These are phyloP conservation scores for Dactylellina leptospora DNA, from an alignment of 2,329 filamentous ascomycete species.

Conservation along the genomic window DNA sequence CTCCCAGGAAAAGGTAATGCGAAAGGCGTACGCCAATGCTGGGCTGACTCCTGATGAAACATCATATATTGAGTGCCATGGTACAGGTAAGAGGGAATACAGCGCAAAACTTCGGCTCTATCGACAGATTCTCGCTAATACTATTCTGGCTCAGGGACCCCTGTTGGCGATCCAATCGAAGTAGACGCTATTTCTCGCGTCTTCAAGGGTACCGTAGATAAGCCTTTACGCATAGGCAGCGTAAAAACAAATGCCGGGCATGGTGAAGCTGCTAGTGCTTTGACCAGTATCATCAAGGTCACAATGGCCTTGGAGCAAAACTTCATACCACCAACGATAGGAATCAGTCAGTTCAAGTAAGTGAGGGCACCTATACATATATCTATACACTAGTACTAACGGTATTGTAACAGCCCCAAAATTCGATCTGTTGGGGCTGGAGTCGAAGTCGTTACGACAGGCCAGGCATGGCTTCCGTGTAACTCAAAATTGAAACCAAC, in stretches of 20 bases:
- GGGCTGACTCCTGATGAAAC: constrained; percentile 54
- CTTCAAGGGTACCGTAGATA: background rate
- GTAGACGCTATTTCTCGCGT: constrained; percentile 23
- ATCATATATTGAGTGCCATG: constrained; percentile 67
- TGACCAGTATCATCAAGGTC: constrained; percentile 26
- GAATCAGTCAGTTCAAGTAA: constrained; percentile 7
- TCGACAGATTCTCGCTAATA: background rate
- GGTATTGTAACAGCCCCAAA: no score
- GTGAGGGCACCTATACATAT: no score
- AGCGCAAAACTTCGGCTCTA: background rate
- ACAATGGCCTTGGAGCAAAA: constrained; percentile 27
- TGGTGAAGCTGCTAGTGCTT: constrained; percentile 61
- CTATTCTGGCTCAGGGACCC: constrained; percentile 7
- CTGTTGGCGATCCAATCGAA: constrained; percentile 59
- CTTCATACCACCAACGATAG: constrained; percentile 25
- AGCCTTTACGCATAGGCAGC: constrained; percentile 65
- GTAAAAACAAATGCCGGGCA: constrained; percentile 68
- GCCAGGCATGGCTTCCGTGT: constrained; percentile 10
- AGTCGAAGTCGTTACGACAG: constrained; percentile 14
- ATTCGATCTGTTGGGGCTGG: no score
- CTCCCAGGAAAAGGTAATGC: constrained; percentile 64
- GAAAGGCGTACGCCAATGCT: constrained; percentile 62
- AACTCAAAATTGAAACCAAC: background rate
- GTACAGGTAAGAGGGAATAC: constrained; percentile 65
- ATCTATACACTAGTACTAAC: no score